Conservation (phyloP, 306 rosid species). For the Comarum palustre region DNA sequence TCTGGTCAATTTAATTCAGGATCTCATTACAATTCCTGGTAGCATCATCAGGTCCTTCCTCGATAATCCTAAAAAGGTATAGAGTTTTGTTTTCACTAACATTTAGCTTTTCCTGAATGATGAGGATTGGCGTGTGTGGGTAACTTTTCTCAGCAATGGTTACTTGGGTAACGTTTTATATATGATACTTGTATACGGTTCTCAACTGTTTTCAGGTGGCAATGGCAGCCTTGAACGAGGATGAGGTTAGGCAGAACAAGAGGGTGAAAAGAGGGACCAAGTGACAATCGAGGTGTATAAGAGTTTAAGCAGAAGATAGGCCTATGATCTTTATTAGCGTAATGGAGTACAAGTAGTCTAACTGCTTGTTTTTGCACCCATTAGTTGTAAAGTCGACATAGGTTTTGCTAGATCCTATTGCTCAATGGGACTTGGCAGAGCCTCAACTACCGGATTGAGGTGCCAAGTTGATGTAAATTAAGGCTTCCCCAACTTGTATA, state of each 20-base stretch:
- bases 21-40: conserved; percentile 12
- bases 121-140: not conserved
- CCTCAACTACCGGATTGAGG: conserved; percentile 5
- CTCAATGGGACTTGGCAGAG: not conserved
- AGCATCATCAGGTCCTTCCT: conserved; percentile 5
- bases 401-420: not conserved
- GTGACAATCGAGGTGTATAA: not conserved
- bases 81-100: not conserved
- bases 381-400: not conserved
- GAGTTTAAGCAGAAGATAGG: conserved; percentile 1
- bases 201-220: conserved; percentile 11
- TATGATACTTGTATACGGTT: not conserved
- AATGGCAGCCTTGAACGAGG: conserved; percentile 16
- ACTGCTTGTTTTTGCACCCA: conserved; percentile 1
- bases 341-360: not conserved
- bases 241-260: conserved; percentile 24
- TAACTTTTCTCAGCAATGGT: not conserved
- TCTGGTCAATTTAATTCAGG: conserved; percentile 19
- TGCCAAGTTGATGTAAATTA: conserved; percentile 1
- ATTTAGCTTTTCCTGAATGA: not conserved
- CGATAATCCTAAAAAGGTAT: conserved; percentile 22
- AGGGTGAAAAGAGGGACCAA: conserved; percentile 10
- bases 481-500: not conserved
- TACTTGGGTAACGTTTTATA: not conserved
- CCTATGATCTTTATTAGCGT: not conserved